Evolutionary conservation across 139 green algal genomes (phyloP).

Genomic region (Haematococcus lacustris): DNA sequence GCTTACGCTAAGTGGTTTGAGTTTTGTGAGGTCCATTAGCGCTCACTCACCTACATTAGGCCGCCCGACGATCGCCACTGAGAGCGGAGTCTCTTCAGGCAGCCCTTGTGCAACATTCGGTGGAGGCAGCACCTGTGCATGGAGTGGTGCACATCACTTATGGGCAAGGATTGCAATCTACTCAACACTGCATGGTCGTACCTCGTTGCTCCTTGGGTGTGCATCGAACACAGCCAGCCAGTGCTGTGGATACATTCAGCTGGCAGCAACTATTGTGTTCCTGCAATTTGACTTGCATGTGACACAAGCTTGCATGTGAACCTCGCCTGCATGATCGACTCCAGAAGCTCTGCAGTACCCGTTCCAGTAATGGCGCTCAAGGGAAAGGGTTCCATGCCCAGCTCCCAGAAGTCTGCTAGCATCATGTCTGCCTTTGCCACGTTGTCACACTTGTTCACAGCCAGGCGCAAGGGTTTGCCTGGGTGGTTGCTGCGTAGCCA

Average conservation of each 20-base stretch:
- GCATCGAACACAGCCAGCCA: neutral
- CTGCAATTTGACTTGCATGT: neutral
- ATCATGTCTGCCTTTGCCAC: conserved; percentile 55
- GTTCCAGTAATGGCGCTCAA: conserved; percentile 86
- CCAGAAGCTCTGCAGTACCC: conserved; percentile 88
- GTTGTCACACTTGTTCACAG: conserved; percentile 98
- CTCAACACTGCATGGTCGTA: no score
- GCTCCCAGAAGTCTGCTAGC: conserved; percentile 85
- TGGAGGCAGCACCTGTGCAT: conserved; percentile 27
- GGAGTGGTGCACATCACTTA: no score
- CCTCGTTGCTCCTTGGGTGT: no score
- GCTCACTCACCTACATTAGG: conserved; percentile 80
- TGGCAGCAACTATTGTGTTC: neutral
- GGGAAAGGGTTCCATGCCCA: conserved; percentile 70
- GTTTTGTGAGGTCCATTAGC: neutral
- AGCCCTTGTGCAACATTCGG: conserved; percentile 25
- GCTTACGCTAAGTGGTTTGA: neutral
- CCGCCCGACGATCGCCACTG: conserved; percentile 88
- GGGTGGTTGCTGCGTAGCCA: conserved; percentile 83
- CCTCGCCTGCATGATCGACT: conserved; percentile 39
- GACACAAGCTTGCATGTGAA: neutral
- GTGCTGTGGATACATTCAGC: neutral
- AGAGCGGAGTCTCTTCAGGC: conserved; percentile 44
- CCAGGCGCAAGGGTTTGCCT: conserved; percentile 74
- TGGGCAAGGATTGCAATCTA: no score